Evolutionary conservation across 2,329 filamentous ascomycete genomes (phyloP).

Genomic region (Phaeosphaeria sp.): DNA sequence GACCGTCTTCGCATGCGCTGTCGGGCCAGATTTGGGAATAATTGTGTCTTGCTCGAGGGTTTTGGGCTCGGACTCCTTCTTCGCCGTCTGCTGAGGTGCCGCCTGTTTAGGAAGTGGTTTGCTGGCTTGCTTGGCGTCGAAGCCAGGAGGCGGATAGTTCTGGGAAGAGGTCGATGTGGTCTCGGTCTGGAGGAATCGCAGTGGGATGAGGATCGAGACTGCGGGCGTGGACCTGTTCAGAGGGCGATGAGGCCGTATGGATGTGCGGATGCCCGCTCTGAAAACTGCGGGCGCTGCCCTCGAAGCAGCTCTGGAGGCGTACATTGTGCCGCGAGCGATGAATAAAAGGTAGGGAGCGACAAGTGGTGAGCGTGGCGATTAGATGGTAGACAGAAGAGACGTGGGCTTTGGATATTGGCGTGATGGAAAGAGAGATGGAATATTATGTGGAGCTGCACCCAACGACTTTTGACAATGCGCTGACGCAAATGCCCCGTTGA

Average conservation of each 20-base stretch:
- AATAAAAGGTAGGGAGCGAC: constrained; percentile 22
- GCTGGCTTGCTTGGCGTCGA: constrained; percentile 89
- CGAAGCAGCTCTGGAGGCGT: constrained; percentile 52
- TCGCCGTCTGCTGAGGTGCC: constrained; percentile 30
- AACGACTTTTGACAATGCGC: constrained; percentile 19
- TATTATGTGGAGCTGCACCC: constrained; percentile 7
- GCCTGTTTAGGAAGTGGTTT: constrained; percentile 74
- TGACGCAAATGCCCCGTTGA: constrained; percentile 18
- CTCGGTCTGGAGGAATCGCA: constrained; percentile 63
- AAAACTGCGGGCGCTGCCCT: constrained; percentile 57
- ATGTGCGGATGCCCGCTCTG: constrained; percentile 52
- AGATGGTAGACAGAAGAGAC: constrained; percentile 10
- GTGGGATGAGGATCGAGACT: constrained; percentile 64
- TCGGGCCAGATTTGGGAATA: constrained; percentile 49
- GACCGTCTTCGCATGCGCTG: constrained; percentile 55
- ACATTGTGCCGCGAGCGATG: constrained; percentile 49
- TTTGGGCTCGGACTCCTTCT: constrained; percentile 28
- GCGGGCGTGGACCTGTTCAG: constrained; percentile 62
- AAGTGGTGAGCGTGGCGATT: constrained; percentile 10
- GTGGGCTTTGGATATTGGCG: constrained; percentile 12
- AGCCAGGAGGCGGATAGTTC: constrained; percentile 81
- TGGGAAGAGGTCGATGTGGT: constrained; percentile 58
- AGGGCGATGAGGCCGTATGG: constrained; percentile 48
- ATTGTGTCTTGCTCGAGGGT: constrained; percentile 43
- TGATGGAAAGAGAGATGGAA: constrained; percentile 15